Conservation (phyloP, 2,329 filamentous ascomycete species). For the Botrytis porri region DNA sequence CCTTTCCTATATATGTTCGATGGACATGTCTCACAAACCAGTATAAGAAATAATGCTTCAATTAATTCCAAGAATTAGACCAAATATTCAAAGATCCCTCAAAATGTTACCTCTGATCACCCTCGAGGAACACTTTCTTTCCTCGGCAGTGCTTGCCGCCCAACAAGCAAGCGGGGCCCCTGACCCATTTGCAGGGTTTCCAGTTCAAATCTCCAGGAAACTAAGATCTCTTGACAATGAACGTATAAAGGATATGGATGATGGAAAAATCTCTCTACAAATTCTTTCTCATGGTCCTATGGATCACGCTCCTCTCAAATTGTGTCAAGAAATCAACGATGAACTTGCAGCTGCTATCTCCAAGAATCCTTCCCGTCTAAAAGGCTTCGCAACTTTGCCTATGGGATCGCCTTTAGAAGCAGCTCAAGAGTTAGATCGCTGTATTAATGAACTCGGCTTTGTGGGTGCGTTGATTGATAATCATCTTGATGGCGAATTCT, state of each 20-base stretch:
- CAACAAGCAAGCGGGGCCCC: slow-evolving; percentile 7
- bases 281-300: slow-evolving; percentile 37
- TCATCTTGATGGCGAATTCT: slow-evolving; percentile 42
- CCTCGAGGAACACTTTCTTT: slow-evolving; percentile 44
- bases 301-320: slow-evolving; percentile 19
- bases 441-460: slow-evolving; percentile 45
- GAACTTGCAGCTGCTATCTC: slow-evolving; percentile 37
- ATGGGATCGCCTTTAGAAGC: slow-evolving; percentile 40
- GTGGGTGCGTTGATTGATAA: slow-evolving; percentile 49
- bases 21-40: too few species aligned
- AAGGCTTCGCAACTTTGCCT: slow-evolving; percentile 45
- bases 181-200: slow-evolving; percentile 33
- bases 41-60: background rate
- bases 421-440: slow-evolving; percentile 40
- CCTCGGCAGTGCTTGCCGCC: slow-evolving; percentile 22
- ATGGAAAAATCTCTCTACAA: slow-evolving; percentile 32
- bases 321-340: slow-evolving; percentile 36
- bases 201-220: slow-evolving; percentile 28
- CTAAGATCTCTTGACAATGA: slow-evolving; percentile 26
- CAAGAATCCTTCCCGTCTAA: slow-evolving; percentile 40
- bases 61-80: background rate
- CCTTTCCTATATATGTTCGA: background rate
- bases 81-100: background rate
- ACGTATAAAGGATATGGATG: slow-evolving; percentile 34
- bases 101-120: slow-evolving; percentile 39